Conservation (phyloP, 2,329 filamentous ascomycete species). For the Ophiosphaerella herpotricha region DNA sequence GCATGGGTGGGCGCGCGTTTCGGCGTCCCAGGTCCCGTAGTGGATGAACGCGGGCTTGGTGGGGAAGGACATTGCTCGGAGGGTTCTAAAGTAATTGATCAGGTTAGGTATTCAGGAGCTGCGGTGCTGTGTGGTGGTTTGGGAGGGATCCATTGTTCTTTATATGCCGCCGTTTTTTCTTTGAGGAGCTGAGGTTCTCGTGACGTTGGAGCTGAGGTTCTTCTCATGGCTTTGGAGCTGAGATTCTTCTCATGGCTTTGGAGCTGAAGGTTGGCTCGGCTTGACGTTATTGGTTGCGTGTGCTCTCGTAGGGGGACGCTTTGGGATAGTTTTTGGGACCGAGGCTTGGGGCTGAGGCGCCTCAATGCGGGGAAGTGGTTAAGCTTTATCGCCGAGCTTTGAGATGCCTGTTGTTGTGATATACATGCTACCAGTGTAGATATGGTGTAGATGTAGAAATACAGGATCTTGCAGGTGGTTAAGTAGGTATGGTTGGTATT, state of each 20-base stretch:
- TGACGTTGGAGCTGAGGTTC: not conserved
- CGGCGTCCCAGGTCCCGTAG: slow-evolving; percentile 11
- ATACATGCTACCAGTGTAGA: too few relatives aligned
- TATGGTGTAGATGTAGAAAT: too few relatives aligned
- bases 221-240: not conserved
- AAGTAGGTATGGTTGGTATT: too few relatives aligned
- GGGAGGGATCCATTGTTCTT: too few relatives aligned
- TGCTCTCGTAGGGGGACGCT: not conserved
- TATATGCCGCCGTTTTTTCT: not conserved
- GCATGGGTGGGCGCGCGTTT: slow-evolving; percentile 12
- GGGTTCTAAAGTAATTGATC: too few relatives aligned
- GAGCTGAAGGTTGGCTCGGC: not conserved
- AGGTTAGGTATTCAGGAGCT: too few relatives aligned
- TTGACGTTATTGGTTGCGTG: not conserved
- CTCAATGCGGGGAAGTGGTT: not conserved
- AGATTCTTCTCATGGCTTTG: not conserved
- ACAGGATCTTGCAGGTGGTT: too few relatives aligned
- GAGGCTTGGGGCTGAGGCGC: slow-evolving; percentile 2
- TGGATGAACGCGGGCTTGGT: slow-evolving; percentile 16
- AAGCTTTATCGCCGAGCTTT: not conserved
- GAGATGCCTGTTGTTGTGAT: too few relatives aligned
- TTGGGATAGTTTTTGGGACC: too few relatives aligned
- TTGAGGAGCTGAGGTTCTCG: too few relatives aligned
- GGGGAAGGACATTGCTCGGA: slow-evolving; percentile 10
- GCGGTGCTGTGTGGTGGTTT: too few relatives aligned